Evolutionary conservation across 208 protist genomes (phyloP).

Genomic region (Trichomonas tenax): DNA sequence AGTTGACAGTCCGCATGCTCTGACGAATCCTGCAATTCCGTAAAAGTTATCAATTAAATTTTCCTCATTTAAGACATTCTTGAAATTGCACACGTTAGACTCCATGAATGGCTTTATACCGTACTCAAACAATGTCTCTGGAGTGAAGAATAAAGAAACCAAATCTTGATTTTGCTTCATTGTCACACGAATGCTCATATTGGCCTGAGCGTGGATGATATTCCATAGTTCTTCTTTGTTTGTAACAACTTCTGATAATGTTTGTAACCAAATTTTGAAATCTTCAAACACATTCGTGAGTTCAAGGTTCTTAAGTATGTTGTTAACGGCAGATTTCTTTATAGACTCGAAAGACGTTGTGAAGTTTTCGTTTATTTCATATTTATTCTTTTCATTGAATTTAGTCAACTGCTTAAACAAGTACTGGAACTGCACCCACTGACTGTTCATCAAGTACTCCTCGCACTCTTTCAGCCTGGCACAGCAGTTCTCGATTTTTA

Average conservation of each 20-base stretch:
- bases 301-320: not conserved
- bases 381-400: not conserved
- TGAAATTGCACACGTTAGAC: not conserved
- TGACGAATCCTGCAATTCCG: not conserved
- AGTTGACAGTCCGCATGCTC: not conserved
- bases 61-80: not conserved
- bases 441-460: not conserved
- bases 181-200: not conserved
- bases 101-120: not conserved
- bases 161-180: not conserved
- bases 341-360: not conserved
- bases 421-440: not conserved
- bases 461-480: not conserved
- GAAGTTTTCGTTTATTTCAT: not conserved
- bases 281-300: not conserved
- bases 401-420: not conserved
- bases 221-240: not conserved
- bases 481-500: not conserved
- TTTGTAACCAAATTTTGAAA: not conserved
- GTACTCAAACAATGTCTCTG: not conserved
- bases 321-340: not conserved
- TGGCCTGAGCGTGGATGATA: not conserved
- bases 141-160: not conserved
- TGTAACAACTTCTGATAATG: not conserved
- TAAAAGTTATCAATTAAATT: constrained; percentile 6